These are phyloP conservation scores for Diplodia scrobiculata DNA, from an alignment of 2,329 filamentous ascomycete genomes.

Conservation along the genomic window DNA sequence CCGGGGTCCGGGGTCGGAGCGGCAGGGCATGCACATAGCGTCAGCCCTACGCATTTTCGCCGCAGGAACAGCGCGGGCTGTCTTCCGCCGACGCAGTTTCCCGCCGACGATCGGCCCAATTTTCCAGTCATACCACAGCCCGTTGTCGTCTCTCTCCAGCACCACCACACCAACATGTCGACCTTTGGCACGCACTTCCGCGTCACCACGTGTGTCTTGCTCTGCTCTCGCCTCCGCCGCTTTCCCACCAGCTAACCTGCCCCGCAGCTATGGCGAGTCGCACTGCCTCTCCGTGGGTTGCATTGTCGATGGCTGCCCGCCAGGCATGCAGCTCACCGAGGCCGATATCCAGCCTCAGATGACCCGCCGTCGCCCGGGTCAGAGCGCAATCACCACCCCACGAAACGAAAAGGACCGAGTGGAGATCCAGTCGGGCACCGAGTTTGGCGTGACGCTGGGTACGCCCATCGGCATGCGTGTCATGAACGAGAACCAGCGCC, in stretches of 20 bases:
- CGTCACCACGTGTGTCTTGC: constrained; percentile 71
- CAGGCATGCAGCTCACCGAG: constrained; percentile 82
- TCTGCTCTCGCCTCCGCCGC: constrained; percentile 10
- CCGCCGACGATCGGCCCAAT: constrained; percentile 24
- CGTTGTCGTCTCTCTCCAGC: neutral
- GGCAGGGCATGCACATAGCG: neutral
- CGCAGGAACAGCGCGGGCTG: constrained; percentile 16
- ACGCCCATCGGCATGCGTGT: constrained; percentile 88
- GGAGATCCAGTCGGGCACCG: constrained; percentile 88
- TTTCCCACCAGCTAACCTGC: constrained; percentile 31
- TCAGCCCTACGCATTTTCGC: constrained; percentile 14
- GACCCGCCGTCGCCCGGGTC: constrained; percentile 84
- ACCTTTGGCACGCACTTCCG: constrained; percentile 81
- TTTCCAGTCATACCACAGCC: constrained; percentile 24
- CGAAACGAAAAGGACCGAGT: constrained; percentile 90
- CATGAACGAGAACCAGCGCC: constrained; percentile 88
- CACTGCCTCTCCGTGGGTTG: constrained; percentile 92
- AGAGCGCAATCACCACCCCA: constrained; percentile 86
- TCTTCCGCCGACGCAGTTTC: constrained; percentile 4
- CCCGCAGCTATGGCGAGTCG: constrained; percentile 72
- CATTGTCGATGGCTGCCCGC: constrained; percentile 91
- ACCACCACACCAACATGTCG: constrained; percentile 63
- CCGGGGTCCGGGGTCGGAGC: constrained; percentile 1
- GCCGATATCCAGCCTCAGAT: constrained; percentile 92
- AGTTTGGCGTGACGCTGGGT: constrained; percentile 84